phyloP scores from a whole-genome alignment of 371 early-diverging fungal genomes.

The Synchytrium microbalum region DNA sequence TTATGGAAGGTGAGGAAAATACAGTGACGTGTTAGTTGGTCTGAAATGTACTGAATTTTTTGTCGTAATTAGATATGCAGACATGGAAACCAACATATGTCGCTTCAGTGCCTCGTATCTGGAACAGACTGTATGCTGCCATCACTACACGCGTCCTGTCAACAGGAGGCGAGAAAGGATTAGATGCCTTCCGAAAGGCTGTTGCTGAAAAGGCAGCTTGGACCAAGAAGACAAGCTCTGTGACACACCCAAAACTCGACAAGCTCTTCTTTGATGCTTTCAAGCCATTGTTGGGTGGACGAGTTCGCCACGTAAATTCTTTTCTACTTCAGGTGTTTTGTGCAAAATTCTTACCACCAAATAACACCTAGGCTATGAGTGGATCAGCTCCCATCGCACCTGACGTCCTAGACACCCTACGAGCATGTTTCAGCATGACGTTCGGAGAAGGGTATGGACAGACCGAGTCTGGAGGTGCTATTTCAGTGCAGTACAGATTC shows the following conservation, averaged over 20 bases:
- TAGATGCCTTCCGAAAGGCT: neutral
- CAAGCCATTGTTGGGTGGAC: constrained; percentile 70
- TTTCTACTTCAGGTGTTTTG: neutral
- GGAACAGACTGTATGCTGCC: constrained; percentile 71
- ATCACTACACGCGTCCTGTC: constrained; percentile 28
- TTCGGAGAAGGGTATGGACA: constrained; percentile 76
- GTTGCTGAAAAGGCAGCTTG: constrained; percentile 37
- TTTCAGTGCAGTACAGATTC: constrained; percentile 20
- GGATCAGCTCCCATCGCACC: constrained; percentile 80
- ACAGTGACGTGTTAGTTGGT: too few relatives aligned
- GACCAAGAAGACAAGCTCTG: constrained; percentile 43
- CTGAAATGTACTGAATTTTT: too few relatives aligned
- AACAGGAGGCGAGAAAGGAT: neutral
- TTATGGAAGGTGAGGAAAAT: constrained; percentile 53
- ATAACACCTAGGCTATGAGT: too few relatives aligned
- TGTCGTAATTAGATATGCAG: too few relatives aligned
- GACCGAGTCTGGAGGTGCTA: constrained; percentile 41
- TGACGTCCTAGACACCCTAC: constrained; percentile 78
- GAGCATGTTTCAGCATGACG: constrained; percentile 56
- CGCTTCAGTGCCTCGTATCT: constrained; percentile 69
- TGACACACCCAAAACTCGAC: constrained; percentile 76
- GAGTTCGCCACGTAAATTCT: constrained; percentile 58
- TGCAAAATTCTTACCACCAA: neutral
- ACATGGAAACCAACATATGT: constrained; percentile 63
- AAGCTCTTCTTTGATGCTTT: constrained; percentile 79